A percentile compares a stretch with the other conserved stretches of the same genome.
Evolutionary conservation across 2,329 filamentous ascomycete species (phyloP).

Genomic region (Aureobasidium sp.): DNA sequence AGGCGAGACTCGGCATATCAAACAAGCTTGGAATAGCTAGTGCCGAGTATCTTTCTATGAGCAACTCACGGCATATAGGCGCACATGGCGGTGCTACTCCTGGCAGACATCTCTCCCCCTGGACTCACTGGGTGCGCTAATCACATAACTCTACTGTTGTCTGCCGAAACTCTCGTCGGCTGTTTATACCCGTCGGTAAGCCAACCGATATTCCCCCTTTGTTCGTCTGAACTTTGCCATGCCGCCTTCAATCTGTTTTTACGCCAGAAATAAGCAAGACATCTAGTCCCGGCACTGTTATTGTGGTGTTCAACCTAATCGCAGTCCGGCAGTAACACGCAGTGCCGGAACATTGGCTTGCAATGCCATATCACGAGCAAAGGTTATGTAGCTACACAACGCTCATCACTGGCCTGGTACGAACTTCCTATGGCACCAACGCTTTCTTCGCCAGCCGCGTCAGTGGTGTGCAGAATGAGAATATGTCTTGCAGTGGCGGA

Average conservation of each 20-base stretch:
- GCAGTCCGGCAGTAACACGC: not conserved
- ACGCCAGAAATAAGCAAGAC: not conserved
- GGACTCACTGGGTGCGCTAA: not conserved
- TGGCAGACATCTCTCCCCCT: too few relatives aligned
- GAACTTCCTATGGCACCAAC: not conserved
- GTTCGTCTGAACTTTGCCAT: not conserved
- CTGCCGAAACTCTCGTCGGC: conserved; percentile 1
- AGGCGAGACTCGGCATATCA: too few relatives aligned
- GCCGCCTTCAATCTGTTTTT: not conserved
- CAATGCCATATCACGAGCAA: not conserved
- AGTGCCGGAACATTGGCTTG: not conserved
- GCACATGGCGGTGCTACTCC: too few relatives aligned
- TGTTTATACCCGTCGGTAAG: not conserved
- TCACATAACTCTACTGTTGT: not conserved
- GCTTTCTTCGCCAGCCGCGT: not conserved
- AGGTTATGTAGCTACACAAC: not conserved
- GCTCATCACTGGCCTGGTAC: not conserved
- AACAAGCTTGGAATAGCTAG: too few relatives aligned
- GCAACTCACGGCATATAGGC: too few relatives aligned
- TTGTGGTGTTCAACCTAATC: not conserved
- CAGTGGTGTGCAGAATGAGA: not conserved
- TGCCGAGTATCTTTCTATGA: too few relatives aligned
- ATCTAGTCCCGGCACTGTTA: not conserved
- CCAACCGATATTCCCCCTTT: not conserved
- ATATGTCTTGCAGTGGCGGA: not conserved